Conservation (phyloP, 2,329 filamentous ascomycete genomes). For the Chrysoporthe cubensis region DNA sequence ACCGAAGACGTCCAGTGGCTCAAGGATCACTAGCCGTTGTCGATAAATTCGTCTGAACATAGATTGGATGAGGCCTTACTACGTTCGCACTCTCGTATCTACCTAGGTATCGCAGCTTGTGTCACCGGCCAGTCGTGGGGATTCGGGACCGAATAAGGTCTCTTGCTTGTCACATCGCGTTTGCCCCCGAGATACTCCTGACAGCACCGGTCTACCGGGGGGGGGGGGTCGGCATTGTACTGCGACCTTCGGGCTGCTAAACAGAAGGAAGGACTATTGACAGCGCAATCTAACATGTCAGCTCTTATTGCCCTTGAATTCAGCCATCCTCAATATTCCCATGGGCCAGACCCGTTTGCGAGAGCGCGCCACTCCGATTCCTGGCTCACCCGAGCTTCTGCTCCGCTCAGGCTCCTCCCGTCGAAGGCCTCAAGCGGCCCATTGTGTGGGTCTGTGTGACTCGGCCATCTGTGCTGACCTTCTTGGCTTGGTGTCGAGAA, state of each 20-base stretch:
- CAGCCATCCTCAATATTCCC: neutral
- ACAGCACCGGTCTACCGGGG: neutral
- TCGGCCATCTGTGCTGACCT: neutral
- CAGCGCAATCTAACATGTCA: neutral
- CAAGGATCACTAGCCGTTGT: neutral
- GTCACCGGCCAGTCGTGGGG: neutral
- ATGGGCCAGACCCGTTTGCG: neutral
- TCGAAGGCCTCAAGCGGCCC: neutral
- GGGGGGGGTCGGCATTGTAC: neutral
- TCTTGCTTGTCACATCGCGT: neutral
- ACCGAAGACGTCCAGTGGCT: neutral
- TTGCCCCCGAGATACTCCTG: neutral
- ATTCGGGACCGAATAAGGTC: neutral
- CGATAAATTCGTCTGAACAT: neutral
- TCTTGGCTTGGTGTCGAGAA: constrained; percentile 4
- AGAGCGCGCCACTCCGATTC: neutral
- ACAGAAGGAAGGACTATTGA: neutral
- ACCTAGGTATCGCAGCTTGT: neutral
- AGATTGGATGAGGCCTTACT: neutral
- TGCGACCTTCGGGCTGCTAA: neutral
- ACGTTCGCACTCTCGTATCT: neutral
- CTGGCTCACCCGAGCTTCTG: neutral
- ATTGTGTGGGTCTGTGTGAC: neutral
- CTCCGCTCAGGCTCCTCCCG: neutral
- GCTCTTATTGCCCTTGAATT: neutral